A percentile compares a stretch with the other conserved stretches of the same genome.
Evolutionary conservation across 805 yeast genomes (phyloP).

Genomic region (Metschnikowia cubensis): DNA sequence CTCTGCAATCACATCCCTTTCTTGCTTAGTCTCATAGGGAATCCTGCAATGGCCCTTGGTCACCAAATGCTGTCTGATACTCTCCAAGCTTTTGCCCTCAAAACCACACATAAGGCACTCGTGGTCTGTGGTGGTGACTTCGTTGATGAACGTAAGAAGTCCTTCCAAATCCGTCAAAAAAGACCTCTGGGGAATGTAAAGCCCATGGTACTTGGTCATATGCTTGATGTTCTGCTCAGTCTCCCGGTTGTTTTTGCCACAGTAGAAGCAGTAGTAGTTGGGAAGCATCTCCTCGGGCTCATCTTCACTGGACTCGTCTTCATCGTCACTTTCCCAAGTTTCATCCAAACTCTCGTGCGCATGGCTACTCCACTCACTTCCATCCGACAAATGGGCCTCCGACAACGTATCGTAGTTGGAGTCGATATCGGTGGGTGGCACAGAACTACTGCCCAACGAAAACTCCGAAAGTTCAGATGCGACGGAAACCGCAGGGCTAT

Average conservation of each 20-base stretch:
- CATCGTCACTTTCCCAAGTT: conserved; percentile 23
- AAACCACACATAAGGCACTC: conserved; percentile 46
- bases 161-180: conserved; percentile 37
- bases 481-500: conserved; percentile 54
- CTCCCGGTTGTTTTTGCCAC: conserved; percentile 50
- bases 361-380: conserved; percentile 17
- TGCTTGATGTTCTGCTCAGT: conserved; percentile 49
- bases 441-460: conserved; percentile 45
- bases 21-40: conserved; percentile 44
- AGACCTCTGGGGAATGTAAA: conserved; percentile 43
- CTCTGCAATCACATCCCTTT: conserved; percentile 30
- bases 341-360: conserved; percentile 16
- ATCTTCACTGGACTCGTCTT: conserved; percentile 28
- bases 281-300: conserved; percentile 39
- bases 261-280: conserved; percentile 50
- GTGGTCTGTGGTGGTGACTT: conserved; percentile 34
- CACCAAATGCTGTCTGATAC: conserved; percentile 41
- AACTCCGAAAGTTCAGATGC: conserved; percentile 53
- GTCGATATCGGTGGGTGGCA: conserved; percentile 18
- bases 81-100: conserved; percentile 36
- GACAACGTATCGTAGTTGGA: conserved; percentile 46
- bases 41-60: conserved; percentile 44
- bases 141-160: conserved; percentile 35
- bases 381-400: conserved; percentile 39
- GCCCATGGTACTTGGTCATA: conserved; percentile 43